A percentile compares a stretch with the other conserved stretches of the same genome.
phyloP scores from a whole-genome alignment of 345 rosid species.

The Turritis glabra region DNA sequence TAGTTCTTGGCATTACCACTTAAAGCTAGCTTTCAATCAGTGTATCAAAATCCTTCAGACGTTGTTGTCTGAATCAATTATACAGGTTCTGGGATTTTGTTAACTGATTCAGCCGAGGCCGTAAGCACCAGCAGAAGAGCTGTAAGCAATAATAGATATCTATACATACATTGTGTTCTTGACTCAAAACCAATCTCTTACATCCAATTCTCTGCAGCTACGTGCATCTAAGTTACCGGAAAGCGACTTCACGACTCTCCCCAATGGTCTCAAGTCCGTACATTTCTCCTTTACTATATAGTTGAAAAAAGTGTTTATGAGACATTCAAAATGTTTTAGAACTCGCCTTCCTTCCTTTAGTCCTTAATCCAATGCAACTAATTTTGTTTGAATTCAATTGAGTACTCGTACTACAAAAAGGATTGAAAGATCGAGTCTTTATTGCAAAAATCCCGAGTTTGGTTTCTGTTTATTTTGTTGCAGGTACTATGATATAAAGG shows the following conservation, averaged over 20 bases:
- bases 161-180: not conserved
- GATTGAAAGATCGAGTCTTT: not conserved
- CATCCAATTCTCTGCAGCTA: conserved; percentile 54
- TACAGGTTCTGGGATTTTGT: conserved; percentile 53
- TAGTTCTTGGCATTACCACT: not conserved
- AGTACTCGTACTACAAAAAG: not conserved
- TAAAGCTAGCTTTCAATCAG: conserved; percentile 10
- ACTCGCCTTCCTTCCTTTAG: not conserved
- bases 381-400: not conserved
- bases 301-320: not conserved
- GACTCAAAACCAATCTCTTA: conserved; percentile 14
- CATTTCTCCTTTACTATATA: not conserved
- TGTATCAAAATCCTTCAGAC: not conserved
- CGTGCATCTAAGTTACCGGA: conserved; percentile 87
- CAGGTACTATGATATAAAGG: conserved; percentile 94
- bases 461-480: conserved; percentile 28
- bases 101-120: conserved; percentile 68
- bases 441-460: not conserved
- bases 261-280: conserved; percentile 86
- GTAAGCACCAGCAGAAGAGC: conserved; percentile 97
- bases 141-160: conserved; percentile 51
- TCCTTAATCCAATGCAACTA: not conserved
- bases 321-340: not conserved
- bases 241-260: conserved; percentile 74
- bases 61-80: conserved; percentile 19